These are phyloP conservation scores for Secale cereale DNA, from an alignment of 176 grass and related monocot species.

Conservation along the genomic window DNA sequence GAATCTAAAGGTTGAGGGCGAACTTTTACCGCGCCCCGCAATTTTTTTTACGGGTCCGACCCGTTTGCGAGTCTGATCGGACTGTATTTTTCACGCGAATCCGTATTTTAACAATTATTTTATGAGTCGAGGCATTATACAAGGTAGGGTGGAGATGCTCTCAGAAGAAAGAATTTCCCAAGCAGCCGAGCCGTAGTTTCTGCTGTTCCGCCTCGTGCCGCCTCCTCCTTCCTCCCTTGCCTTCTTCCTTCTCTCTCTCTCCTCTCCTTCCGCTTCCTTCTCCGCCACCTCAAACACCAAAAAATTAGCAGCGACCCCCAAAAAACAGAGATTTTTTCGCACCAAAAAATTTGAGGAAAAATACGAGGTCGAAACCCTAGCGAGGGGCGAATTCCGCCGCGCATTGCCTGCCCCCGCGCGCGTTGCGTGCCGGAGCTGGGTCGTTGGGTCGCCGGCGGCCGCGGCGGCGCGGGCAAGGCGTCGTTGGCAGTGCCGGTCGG, in stretches of 20 bases:
- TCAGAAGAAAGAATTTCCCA: too few species aligned
- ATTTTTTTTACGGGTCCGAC: too few species aligned
- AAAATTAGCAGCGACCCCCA: background rate
- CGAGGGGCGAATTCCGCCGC: constrained; percentile 12
- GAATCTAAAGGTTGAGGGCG: too few species aligned
- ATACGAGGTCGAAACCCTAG: constrained; percentile 33
- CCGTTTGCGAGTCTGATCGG: too few species aligned
- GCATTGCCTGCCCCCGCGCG: constrained; percentile 23
- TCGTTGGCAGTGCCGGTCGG: background rate
- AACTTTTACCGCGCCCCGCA: too few species aligned
- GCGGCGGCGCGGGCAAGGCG: background rate
- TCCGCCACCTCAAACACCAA: constrained; percentile 23
- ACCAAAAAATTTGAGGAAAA: background rate
- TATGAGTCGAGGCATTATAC: too few species aligned
- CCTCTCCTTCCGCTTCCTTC: constrained; percentile 12
- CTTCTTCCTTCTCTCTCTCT: background rate
- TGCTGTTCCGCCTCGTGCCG: constrained; percentile 10
- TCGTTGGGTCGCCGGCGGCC: constrained; percentile 10
- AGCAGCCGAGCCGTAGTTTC: background rate
- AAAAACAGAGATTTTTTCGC: constrained; percentile 14
- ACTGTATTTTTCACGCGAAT: too few species aligned
- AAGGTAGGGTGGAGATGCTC: too few species aligned
- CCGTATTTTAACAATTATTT: too few species aligned
- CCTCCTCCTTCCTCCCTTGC: constrained; percentile 1
- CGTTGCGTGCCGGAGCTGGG: constrained; percentile 9